Conservation (phyloP, 768 basidiomycete species). For the Lenzites betulinus region DNA sequence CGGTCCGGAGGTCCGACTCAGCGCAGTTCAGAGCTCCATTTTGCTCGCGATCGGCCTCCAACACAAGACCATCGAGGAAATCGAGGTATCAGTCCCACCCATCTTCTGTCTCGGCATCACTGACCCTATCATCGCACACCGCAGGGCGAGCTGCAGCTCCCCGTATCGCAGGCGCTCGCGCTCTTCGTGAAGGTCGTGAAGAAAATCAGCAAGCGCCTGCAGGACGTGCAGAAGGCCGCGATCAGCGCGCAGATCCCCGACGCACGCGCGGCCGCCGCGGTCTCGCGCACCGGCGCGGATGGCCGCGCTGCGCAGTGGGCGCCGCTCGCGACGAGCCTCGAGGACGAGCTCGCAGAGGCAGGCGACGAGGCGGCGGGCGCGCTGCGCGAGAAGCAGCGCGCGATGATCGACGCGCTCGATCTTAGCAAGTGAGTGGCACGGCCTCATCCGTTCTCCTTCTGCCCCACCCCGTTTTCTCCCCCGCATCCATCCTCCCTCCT, state of each 20-base stretch:
- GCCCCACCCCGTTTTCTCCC: neutral
- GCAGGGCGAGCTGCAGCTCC: slow-evolving; percentile 77
- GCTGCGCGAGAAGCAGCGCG: slow-evolving; percentile 72
- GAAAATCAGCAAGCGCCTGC: slow-evolving; percentile 75
- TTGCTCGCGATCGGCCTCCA: slow-evolving; percentile 88
- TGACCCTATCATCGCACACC: neutral
- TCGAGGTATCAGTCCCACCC: slow-evolving; percentile 60
- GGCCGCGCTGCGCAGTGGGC: slow-evolving; percentile 21
- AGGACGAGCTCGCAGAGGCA: slow-evolving; percentile 52
- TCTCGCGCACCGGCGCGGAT: slow-evolving; percentile 15
- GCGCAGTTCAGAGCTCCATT: slow-evolving; percentile 90
- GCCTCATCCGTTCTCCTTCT: neutral
- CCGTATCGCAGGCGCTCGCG: slow-evolving; percentile 86
- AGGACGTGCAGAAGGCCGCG: slow-evolving; percentile 77
- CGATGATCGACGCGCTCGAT: slow-evolving; percentile 88
- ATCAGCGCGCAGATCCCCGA: slow-evolving; percentile 65
- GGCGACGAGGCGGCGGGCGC: slow-evolving; percentile 62
- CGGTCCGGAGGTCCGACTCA: slow-evolving; percentile 65
- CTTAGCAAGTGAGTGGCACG: slow-evolving; percentile 75
- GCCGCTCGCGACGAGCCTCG: slow-evolving; percentile 33
- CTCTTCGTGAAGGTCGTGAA: slow-evolving; percentile 90
- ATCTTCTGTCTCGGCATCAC: neutral
- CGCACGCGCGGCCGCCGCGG: slow-evolving; percentile 34
- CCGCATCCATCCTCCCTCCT: too few relatives aligned
- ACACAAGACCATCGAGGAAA: slow-evolving; percentile 84